Percentiles rank a stretch among this genome's conserved stretches.
phyloP scores from a whole-genome alignment of 176 grass and related monocot genomes.

The Microstegium vimineum region DNA sequence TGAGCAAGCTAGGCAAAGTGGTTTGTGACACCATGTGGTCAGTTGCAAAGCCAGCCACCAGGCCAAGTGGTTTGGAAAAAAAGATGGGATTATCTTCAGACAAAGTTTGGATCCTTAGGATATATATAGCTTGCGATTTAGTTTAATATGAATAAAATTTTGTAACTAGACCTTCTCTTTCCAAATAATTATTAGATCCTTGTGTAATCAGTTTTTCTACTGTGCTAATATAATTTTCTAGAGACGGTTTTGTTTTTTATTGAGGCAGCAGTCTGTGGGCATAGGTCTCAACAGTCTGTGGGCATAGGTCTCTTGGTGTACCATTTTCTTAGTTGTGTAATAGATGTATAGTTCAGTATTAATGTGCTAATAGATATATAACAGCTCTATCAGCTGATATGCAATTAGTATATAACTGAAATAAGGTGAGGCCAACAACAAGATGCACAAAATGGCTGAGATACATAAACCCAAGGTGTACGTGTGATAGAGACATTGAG shows the following conservation, averaged over 20 bases:
- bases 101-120: background rate
- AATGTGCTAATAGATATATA: background rate
- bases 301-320: background rate
- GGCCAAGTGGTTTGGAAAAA: background rate
- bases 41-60: background rate
- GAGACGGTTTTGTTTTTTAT: background rate
- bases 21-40: background rate
- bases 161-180: background rate
- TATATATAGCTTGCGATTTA: background rate
- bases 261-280: background rate
- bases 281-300: no score
- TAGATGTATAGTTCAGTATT: background rate
- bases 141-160: background rate
- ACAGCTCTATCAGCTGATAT: background rate
- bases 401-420: background rate
- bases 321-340: background rate
- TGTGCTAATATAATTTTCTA: background rate
- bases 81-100: background rate
- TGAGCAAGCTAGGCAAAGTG: background rate
- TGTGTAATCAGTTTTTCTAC: background rate
- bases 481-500: background rate
- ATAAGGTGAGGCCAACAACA: background rate
- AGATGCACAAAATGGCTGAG: background rate
- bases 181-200: background rate
- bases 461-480: background rate